Base-by-base conservation (phyloP, 495 filamentous ascomycete species). In the Rusavskia elegans region DNA sequence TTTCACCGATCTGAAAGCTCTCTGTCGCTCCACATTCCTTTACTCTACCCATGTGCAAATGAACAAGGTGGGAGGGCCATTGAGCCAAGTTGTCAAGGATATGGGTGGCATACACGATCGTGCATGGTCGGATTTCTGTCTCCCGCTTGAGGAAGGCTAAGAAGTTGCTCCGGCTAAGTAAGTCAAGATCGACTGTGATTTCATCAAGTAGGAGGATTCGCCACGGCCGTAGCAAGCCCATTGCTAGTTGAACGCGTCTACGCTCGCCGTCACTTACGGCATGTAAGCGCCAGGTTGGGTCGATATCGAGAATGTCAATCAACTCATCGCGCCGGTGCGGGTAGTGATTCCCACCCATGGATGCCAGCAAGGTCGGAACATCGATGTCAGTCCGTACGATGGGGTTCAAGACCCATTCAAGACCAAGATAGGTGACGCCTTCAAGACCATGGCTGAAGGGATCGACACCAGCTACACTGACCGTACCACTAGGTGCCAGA, bases 391-490 rank as follows among this genome's bases (percentile, higher is more conserved):
- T 92, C 30, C 93, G 81, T 36, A 97, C 93, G 59, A 96, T 93
- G 35, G 81, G 83, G 70, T 97, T 97, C n/a, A 97, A 79, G 13
- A 97, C 93, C 93, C 93, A 99, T 70, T 99, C 92, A 0, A 93
- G 77, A 0, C 92, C 92, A 6, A 99, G 82, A 65, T 99, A 99
- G 46, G 89, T 95, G 25, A 99, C 90, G 45, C 89, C 92, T 66
- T 93, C 84, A 0, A 95, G 75, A 11, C 80, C 78, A 21, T 85
- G 76, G 59, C 83, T 83, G 77, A 99, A 97, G 8, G 92, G 92
- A 69, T 97, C 93, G 29, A 85, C 76, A 49, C 84, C 86, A 35
- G 76, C 82, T 40, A 99, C 80, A 52, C 66, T 64, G 59, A 99
- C 80, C 21, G 79, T 82, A 56, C 73, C 68, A 29, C 65, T 65